These are phyloP conservation scores for Naganishia antarctica DNA, from an alignment of 768 basidiomycete species.

Conservation along the genomic window DNA sequence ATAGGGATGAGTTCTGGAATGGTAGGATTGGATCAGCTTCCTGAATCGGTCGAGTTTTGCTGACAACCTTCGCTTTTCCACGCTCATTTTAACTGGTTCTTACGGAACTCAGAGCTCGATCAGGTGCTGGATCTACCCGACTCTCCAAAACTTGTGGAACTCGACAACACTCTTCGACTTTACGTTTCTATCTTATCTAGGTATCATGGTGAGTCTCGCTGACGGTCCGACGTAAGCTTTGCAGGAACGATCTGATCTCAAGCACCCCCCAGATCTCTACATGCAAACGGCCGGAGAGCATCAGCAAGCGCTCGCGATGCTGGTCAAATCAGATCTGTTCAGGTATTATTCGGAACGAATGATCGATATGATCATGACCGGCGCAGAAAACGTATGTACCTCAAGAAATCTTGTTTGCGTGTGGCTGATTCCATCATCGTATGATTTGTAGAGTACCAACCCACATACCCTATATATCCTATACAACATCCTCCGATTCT, in stretches of 20 bases:
- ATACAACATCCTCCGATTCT: slow-evolving; percentile 69
- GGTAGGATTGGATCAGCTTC: slow-evolving; percentile 12
- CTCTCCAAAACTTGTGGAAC: slow-evolving; percentile 61
- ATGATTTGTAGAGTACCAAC: slow-evolving; percentile 64
- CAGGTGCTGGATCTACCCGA: slow-evolving; percentile 68
- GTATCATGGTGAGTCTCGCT: slow-evolving; percentile 69
- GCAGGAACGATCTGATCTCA: no score
- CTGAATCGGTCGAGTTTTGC: not conserved
- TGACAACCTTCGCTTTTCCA: not conserved
- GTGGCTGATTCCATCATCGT: not conserved
- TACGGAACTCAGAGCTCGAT: slow-evolving; percentile 65
- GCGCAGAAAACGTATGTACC: slow-evolving; percentile 60
- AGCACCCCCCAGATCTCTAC: slow-evolving; percentile 60
- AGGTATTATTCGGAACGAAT: slow-evolving; percentile 86
- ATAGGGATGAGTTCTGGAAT: slow-evolving; percentile 26
- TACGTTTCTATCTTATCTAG: slow-evolving; percentile 73
- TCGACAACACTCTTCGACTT: slow-evolving; percentile 73
- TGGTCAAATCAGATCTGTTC: slow-evolving; percentile 82
- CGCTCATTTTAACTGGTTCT: not conserved
- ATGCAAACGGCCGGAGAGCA: slow-evolving; percentile 77
- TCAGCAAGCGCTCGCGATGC: slow-evolving; percentile 69
- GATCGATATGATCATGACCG: slow-evolving; percentile 70
- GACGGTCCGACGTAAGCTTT: not conserved
- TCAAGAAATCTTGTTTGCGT: slow-evolving; percentile 24
- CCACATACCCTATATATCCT: slow-evolving; percentile 76